Conservation (phyloP, 2,329 filamentous ascomycete genomes). For the Calonectria pauciramosa region DNA sequence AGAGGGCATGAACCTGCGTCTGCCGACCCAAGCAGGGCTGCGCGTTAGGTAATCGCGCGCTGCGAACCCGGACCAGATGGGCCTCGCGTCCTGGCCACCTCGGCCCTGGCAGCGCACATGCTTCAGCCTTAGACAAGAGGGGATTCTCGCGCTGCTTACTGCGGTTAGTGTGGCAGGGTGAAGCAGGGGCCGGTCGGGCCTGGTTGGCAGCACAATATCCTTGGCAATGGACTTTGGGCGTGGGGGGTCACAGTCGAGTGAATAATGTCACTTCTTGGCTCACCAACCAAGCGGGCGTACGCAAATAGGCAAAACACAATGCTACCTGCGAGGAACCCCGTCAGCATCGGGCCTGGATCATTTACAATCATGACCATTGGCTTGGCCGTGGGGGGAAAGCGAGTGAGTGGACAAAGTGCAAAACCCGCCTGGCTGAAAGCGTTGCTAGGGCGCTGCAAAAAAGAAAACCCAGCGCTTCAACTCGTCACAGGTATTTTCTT, state of each 20-base stretch:
- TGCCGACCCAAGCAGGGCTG: neutral
- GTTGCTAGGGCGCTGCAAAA: neutral
- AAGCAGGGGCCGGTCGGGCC: conserved; percentile 3
- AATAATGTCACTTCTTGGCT: neutral
- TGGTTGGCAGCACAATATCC: neutral
- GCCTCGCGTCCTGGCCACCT: neutral
- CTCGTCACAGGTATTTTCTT: neutral
- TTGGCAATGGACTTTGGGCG: conserved; percentile 6
- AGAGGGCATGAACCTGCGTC: neutral
- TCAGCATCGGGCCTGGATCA: neutral
- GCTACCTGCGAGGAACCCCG: neutral
- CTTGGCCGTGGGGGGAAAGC: neutral
- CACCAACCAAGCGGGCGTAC: neutral
- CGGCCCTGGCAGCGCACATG: neutral
- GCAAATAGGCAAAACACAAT: conserved; percentile 5
- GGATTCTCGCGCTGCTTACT: neutral
- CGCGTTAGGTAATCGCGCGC: neutral
- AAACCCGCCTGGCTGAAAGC: neutral
- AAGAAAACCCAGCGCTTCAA: neutral
- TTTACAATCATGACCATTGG: conserved; percentile 8
- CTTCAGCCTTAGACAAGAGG: neutral
- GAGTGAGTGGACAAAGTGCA: neutral
- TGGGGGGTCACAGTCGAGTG: neutral
- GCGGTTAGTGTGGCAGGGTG: neutral
- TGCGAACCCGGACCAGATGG: neutral